Percentiles rank a stretch among this genome's conserved stretches.
These are phyloP conservation scores for Apophysomyces variabilis DNA, from an alignment of 371 early-diverging fungal genomes.

Conservation along the genomic window DNA sequence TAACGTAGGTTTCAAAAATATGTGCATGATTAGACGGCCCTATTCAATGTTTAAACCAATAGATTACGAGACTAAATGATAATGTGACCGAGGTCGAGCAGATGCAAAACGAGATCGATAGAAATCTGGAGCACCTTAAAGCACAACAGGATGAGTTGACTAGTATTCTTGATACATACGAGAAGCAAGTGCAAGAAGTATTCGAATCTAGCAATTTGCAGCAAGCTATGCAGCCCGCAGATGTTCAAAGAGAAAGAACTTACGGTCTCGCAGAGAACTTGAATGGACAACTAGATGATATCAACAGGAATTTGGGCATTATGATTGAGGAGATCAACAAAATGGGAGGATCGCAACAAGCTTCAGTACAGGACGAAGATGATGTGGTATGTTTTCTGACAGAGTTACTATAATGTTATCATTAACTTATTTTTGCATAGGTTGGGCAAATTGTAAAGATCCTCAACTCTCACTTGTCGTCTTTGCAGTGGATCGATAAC, in stretches of 20 bases:
- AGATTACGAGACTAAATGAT: constrained; percentile 79
- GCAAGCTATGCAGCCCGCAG: constrained; percentile 67
- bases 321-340: constrained; percentile 91
- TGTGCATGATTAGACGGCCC: neutral
- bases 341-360: constrained; percentile 46
- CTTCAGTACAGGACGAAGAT: constrained; percentile 43
- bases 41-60: constrained; percentile 1
- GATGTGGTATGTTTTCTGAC: constrained; percentile 31
- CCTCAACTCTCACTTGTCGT: constrained; percentile 86
- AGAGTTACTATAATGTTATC: neutral
- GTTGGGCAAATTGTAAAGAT: constrained; percentile 87
- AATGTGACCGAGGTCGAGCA: constrained; percentile 75
- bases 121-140: constrained; percentile 85
- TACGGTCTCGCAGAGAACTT: constrained; percentile 85
- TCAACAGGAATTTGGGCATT: constrained; percentile 73
- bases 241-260: constrained; percentile 85
- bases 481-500: constrained; percentile 90
- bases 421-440: constrained; percentile 24
- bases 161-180: constrained; percentile 79
- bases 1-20: constrained; percentile 52
- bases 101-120: constrained; percentile 80
- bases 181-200: constrained; percentile 66
- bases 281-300: constrained; percentile 86
- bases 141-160: constrained; percentile 84
- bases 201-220: constrained; percentile 55